Evolutionary conservation across 2,329 filamentous ascomycete species (phyloP), one percentile per base, ranked within the genome.

Genomic region (Colletotrichum simmondsii): DNA sequence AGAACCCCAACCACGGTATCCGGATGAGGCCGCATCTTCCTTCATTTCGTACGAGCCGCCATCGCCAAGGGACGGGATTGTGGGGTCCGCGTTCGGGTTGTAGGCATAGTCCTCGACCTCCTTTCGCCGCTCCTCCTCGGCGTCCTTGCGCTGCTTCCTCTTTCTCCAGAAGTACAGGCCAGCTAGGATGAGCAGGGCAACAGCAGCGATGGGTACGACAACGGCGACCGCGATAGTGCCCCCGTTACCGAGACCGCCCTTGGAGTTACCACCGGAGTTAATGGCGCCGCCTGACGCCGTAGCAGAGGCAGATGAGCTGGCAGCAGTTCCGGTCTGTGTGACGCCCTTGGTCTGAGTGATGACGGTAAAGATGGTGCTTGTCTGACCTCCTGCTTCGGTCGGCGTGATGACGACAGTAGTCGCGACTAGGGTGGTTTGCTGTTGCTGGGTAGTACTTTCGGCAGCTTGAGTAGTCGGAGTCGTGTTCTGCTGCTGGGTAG

Each of bases 71-170:
- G 85, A 85, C 7, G 85, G 89, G 14, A 98, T 87, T 1, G 93
- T 95, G 0, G 95, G 95, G 80, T 98, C 95, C 73, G 95, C 92
- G 83, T 98, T 98, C n/a, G 97, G 97, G 82, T 98, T 98, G 87
- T 95, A 98, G 37, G 94, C 93, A 81, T 98, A 98, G 80, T 98
- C 97, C 81, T 98, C 96, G 12, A 98, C 95, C 83, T 99, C 97
- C 85, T 98, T 98, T 75, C 95, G 91, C 63, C 97, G 91, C 78
- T 95, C 91, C 80, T 98, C 97, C 79, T 97, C 95, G 16, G 93
- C 93, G 75, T 91, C 91, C 86, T 95, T 97, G 75, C 92, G 91
- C 78, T 94, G 92, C 85, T 97, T 97, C 75, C 95, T 93, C 85
- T 92, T 95, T 80, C 94, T 92, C 95, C 95, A 99, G 79, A 96